Evolutionary conservation across 1,284 basidiomycete genomes (phyloP).

Genomic region (Singerocomus rubriflavus): DNA sequence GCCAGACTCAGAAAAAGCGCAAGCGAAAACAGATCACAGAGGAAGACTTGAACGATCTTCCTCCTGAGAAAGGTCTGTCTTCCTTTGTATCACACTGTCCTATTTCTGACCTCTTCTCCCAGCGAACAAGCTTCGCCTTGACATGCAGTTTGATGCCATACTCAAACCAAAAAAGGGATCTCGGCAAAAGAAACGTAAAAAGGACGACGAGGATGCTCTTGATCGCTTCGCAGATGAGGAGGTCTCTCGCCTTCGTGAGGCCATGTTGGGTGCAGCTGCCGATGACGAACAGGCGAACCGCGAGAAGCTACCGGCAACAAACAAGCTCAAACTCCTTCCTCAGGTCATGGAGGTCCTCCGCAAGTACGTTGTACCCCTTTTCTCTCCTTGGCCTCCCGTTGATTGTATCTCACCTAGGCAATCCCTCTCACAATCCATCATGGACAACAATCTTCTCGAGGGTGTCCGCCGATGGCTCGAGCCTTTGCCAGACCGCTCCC

Average conservation of each 20-base stretch:
- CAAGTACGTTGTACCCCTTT: constrained; percentile 59
- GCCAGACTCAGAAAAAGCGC: constrained; percentile 47
- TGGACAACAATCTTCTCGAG: constrained; percentile 93
- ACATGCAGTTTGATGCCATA: constrained; percentile 79
- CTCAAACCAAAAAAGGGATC: constrained; percentile 74
- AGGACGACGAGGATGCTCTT: constrained; percentile 71
- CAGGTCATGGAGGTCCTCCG: constrained; percentile 92
- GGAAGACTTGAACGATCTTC: constrained; percentile 60
- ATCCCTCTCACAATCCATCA: constrained; percentile 86
- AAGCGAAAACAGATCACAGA: constrained; percentile 50
- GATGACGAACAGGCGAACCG: constrained; percentile 82
- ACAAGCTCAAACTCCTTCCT: constrained; percentile 83
- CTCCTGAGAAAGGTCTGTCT: constrained; percentile 66
- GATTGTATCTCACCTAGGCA: constrained; percentile 46
- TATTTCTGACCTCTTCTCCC: not conserved
- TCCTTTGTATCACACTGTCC: constrained; percentile 13
- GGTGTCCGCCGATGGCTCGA: constrained; percentile 93
- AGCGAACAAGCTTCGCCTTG: constrained; percentile 64
- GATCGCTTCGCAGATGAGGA: constrained; percentile 92
- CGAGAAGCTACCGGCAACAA: constrained; percentile 80
- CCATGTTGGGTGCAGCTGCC: constrained; percentile 86
- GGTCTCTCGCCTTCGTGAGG: constrained; percentile 77
- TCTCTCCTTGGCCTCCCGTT: not conserved
- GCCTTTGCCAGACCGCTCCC: constrained; percentile 86
- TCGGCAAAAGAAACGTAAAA: constrained; percentile 69